Evolutionary conservation across 2,329 filamentous ascomycete genomes (phyloP).

Genomic region (Sporothrix variecibatus): DNA sequence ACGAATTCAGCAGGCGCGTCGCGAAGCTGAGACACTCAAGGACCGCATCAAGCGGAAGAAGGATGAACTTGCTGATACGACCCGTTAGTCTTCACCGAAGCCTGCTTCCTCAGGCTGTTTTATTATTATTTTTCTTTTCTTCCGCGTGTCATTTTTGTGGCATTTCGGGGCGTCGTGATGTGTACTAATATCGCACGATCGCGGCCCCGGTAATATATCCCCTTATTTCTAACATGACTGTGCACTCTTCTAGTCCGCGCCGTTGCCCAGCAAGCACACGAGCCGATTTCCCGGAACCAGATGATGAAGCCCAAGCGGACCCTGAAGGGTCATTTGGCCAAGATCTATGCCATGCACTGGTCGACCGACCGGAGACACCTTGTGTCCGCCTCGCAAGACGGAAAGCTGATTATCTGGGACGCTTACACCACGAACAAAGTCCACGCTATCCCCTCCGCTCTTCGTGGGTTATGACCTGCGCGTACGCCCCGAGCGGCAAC

Average conservation of each 20-base stretch:
- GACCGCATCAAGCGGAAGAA: conserved; percentile 99
- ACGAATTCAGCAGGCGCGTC: conserved; percentile 86
- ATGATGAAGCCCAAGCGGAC: conserved; percentile 98
- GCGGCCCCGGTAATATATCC: conserved; percentile 15
- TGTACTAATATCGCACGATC: neutral
- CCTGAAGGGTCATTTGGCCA: conserved; percentile 95
- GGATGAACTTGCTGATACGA: conserved; percentile 98
- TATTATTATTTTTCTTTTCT: conserved; percentile 25
- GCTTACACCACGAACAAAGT: conserved; percentile 99
- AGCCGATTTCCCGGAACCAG: conserved; percentile 83
- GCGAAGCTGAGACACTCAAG: conserved; percentile 96
- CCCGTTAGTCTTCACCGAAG: conserved; percentile 66
- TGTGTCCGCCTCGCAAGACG: conserved; percentile 96
- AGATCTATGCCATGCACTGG: conserved; percentile 99
- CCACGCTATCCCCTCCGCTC: conserved; percentile 93
- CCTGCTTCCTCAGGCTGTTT: neutral
- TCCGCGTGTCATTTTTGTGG: neutral
- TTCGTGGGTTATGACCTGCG: conserved; percentile 99
- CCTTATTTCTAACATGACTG: conserved; percentile 28
- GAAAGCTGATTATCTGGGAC: conserved; percentile 99
- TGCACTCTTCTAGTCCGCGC: conserved; percentile 68
- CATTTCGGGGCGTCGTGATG: neutral
- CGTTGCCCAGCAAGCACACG: conserved; percentile 89
- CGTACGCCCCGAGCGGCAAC: conserved; percentile 96
- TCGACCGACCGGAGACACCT: conserved; percentile 96